Percentiles rank a stretch among this genome's conserved stretches.
phyloP scores from a whole-genome alignment of 768 basidiomycete species.

The Tricholoma matsutake region DNA sequence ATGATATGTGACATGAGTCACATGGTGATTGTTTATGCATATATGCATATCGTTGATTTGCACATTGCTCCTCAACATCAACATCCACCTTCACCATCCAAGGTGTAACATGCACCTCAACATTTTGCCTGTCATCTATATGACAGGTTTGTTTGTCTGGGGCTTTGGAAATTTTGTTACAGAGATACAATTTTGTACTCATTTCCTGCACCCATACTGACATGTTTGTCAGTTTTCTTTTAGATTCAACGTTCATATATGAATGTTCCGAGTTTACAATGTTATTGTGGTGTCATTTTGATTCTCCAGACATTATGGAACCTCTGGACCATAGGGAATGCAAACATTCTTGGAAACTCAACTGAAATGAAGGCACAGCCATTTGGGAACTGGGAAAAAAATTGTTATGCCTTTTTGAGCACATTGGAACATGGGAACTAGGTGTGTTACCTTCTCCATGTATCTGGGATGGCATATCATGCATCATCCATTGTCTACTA shows the following conservation, averaged over 20 bases:
- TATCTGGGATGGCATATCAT: not conserved
- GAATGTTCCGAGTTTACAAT: not conserved
- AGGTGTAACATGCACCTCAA: not conserved
- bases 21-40: no score
- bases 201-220: not conserved
- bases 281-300: not conserved
- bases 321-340: not conserved
- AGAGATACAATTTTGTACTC: not conserved
- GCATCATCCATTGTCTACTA: not conserved
- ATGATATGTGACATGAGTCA: no score
- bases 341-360: not conserved
- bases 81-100: not conserved
- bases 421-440: not conserved
- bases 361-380: not conserved
- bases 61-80: not conserved
- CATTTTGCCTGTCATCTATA: not conserved
- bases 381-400: not conserved
- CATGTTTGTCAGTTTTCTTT: not conserved
- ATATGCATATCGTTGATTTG: no score
- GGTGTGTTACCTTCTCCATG: not conserved
- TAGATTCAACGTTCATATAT: not conserved
- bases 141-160: no score
- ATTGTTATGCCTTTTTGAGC: no score
- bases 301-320: not conserved
- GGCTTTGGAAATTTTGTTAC: not conserved